These are phyloP conservation scores for Dryas drummondii DNA, from an alignment of 306 rosid species.

Conservation along the genomic window DNA sequence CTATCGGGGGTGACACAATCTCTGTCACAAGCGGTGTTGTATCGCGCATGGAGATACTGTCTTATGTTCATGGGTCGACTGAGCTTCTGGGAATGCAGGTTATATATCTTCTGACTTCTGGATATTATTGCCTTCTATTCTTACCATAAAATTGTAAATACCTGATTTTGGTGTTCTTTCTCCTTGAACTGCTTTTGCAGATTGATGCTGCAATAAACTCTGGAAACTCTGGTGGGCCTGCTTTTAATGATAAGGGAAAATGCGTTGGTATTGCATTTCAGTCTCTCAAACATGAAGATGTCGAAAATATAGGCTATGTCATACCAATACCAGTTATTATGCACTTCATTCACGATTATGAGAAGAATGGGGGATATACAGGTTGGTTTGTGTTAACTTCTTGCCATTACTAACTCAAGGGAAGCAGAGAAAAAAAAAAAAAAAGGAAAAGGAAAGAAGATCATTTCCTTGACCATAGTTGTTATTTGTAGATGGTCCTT, in stretches of 20 bases:
- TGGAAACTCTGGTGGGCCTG: constrained; percentile 90
- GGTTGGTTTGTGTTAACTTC: constrained; percentile 30
- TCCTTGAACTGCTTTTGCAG: constrained; percentile 29
- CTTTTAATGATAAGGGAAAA: constrained; percentile 65
- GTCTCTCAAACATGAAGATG: constrained; percentile 79
- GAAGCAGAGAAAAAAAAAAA: too few species aligned
- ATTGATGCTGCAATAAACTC: constrained; percentile 88
- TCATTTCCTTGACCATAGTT: not conserved
- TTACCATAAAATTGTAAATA: not conserved
- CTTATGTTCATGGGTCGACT: constrained; percentile 86
- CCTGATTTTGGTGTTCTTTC: constrained; percentile 17
- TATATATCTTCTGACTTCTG: not conserved
- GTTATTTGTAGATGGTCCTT: not conserved
- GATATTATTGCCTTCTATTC: not conserved
- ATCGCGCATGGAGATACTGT: constrained; percentile 76
- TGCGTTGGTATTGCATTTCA: constrained; percentile 90
- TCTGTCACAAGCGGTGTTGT: constrained; percentile 87
- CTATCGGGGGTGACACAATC: constrained; percentile 82
- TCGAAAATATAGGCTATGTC: constrained; percentile 74
- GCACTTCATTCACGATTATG: constrained; percentile 76
- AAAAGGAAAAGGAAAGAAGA: too few species aligned
- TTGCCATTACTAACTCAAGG: too few species aligned
- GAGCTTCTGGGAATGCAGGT: constrained; percentile 92
- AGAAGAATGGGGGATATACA: constrained; percentile 71
- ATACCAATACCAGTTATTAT: constrained; percentile 75